Conservation (phyloP, 208 protist species). For the Leishmania aethiopica region DNA sequence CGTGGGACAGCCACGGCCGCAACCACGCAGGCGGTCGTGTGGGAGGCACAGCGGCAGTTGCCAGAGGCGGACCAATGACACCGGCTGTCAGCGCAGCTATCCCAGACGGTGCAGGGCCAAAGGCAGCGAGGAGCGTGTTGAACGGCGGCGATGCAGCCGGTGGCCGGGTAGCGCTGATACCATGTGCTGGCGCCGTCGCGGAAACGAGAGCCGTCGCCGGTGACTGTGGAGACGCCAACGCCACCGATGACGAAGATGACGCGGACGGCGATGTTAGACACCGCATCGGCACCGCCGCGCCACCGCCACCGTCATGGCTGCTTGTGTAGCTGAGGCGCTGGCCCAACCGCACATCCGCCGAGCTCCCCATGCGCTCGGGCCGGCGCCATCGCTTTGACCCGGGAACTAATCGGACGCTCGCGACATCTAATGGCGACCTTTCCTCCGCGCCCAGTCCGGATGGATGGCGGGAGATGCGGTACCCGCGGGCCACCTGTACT, state of each 20-base stretch:
- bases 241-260: slow-evolving; percentile 15
- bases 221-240: slow-evolving; percentile 14
- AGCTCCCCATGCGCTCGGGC: neutral
- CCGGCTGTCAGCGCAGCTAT: neutral
- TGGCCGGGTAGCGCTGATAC: neutral
- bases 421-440: neutral
- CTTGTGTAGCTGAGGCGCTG: neutral
- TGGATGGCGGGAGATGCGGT: neutral
- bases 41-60: neutral
- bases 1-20: slow-evolving; percentile 4
- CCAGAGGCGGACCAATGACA: neutral
- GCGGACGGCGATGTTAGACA: slow-evolving; percentile 7
- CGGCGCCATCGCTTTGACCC: slow-evolving; percentile 15
- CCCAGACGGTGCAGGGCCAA: neutral
- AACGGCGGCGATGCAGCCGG: slow-evolving; percentile 5
- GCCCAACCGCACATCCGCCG: neutral
- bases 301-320: neutral
- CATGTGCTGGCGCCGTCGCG: neutral
- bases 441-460: neutral
- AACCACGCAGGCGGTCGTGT: neutral
- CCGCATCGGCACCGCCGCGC: neutral
- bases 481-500: slow-evolving; percentile 22
- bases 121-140: slow-evolving; percentile 1
- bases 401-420: slow-evolving; percentile 1
- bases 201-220: slow-evolving; percentile 9